These are phyloP conservation scores for Pichia sp. DNA, from an alignment of 1,139 yeast genomes.

Conservation along the genomic window DNA sequence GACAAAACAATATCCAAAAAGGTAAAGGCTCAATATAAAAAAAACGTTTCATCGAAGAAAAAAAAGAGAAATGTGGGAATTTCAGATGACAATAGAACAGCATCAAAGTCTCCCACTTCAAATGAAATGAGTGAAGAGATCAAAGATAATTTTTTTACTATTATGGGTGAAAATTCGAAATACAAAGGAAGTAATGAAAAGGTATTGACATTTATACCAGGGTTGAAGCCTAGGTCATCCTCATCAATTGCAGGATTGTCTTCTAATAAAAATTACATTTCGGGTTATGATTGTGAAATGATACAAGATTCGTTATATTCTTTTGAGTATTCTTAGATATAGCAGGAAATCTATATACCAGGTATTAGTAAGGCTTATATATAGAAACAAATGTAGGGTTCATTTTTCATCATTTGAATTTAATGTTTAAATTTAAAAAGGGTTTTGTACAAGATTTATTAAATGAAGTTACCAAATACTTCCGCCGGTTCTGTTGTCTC, in stretches of 20 bases:
- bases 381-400: not conserved
- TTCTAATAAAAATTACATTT: too few relatives aligned
- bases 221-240: not conserved
- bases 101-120: too few relatives aligned
- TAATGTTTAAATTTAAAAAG: slow-evolving; percentile 14
- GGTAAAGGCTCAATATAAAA: too few relatives aligned
- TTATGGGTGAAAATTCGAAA: not conserved
- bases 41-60: too few relatives aligned
- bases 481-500: slow-evolving; percentile 21
- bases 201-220: slow-evolving; percentile 13
- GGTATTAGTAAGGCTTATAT: not conserved
- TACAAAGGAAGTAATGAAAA: slow-evolving; percentile 9
- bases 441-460: not conserved
- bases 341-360: slow-evolving; percentile 8
- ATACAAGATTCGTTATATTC: not conserved
- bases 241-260: too few relatives aligned
- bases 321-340: not conserved
- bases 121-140: too few relatives aligned
- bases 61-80: too few relatives aligned
- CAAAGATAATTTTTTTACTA: too few relatives aligned
- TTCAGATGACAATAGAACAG: too few relatives aligned
- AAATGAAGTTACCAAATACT: slow-evolving; percentile 19
- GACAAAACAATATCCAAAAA: too few relatives aligned
- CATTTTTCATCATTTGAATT: not conserved
- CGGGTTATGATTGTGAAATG: not conserved